phyloP scores from a whole-genome alignment of 495 filamentous ascomycete species.

The Aspergillus conjunctus region DNA sequence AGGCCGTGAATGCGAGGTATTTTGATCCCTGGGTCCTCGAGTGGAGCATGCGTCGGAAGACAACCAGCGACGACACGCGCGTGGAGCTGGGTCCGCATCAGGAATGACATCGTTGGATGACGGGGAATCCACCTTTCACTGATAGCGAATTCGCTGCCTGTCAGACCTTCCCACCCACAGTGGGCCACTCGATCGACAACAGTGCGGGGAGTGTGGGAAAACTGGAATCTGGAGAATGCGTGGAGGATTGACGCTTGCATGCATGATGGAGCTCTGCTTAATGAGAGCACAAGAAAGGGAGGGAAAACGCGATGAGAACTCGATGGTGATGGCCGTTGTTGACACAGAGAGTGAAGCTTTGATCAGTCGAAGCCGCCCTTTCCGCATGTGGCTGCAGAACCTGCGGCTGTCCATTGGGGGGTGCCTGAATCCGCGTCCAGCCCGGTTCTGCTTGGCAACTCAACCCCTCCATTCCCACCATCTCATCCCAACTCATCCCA shows the following conservation, averaged over 20 bases:
- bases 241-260: slow-evolving; percentile 14
- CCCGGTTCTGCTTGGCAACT: slow-evolving; percentile 13
- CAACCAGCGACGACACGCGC: slow-evolving; percentile 2
- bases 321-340: not conserved
- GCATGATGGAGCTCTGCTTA: not conserved
- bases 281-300: not conserved
- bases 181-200: slow-evolving; percentile 24
- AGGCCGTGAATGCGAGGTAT: slow-evolving; percentile 3
- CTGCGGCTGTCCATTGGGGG: slow-evolving; percentile 3
- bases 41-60: slow-evolving; percentile 16
- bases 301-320: not conserved
- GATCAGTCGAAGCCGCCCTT: not conserved
- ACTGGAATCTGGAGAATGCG: slow-evolving; percentile 19
- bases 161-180: slow-evolving; percentile 13
- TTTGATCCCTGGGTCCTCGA: slow-evolving; percentile 2
- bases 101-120: slow-evolving; percentile 19
- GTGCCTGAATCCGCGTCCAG: slow-evolving; percentile 12
- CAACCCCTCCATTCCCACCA: not conserved
- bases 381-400: slow-evolving; percentile 8
- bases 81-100: slow-evolving; percentile 10
- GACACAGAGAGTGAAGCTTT: not conserved
- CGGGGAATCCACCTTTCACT: slow-evolving; percentile 12
- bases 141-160: slow-evolving; percentile 9
- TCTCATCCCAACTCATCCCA: not conserved
- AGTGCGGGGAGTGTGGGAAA: slow-evolving; percentile 20